These are phyloP conservation scores for Micractinium sp. DNA, from an alignment of 139 green algal species.

Conservation along the genomic window DNA sequence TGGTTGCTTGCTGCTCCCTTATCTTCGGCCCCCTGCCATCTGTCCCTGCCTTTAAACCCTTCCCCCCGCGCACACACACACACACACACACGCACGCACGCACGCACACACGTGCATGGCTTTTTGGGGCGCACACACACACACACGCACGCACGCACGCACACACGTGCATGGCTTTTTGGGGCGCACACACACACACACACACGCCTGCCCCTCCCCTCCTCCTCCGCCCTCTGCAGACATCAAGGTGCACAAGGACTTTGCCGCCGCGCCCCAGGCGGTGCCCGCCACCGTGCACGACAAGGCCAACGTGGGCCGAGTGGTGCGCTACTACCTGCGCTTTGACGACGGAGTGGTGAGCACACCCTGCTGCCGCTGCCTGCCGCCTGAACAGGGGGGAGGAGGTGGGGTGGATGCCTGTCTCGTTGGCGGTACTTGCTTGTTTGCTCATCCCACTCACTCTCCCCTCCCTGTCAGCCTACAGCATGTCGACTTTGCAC, in stretches of 20 bases:
- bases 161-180: too few relatives aligned
- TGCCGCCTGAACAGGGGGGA: too few relatives aligned
- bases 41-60: background rate
- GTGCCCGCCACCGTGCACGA: constrained; percentile 67
- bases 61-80: background rate
- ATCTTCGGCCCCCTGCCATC: too few relatives aligned
- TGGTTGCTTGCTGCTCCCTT: background rate
- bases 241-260: constrained; percentile 53
- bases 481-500: too few relatives aligned
- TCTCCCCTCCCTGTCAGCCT: too few relatives aligned
- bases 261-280: background rate
- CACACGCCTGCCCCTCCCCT: background rate
- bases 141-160: too few relatives aligned
- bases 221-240: constrained; percentile 20
- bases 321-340: constrained; percentile 70
- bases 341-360: constrained; percentile 79
- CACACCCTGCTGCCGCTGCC: background rate
- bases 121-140: too few relatives aligned
- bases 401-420: too few relatives aligned
- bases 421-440: too few relatives aligned
- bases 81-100: too few relatives aligned
- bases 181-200: background rate
- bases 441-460: too few relatives aligned
- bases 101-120: too few relatives aligned
- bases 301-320: constrained; percentile 66